phyloP scores from a whole-genome alignment of 2,329 filamentous ascomycete species.

The Claviceps lovelessii region DNA sequence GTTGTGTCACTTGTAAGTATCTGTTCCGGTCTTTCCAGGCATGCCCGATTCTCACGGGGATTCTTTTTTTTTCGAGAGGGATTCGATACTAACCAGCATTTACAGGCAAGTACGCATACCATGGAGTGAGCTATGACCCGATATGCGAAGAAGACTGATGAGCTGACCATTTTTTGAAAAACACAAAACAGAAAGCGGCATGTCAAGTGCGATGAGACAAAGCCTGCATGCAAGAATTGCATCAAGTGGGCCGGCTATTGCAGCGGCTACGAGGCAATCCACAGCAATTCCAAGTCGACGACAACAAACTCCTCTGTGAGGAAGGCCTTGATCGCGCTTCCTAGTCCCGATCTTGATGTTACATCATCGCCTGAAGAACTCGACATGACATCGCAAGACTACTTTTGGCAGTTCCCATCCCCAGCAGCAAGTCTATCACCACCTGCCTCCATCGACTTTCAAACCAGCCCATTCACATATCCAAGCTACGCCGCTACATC shows the following conservation, averaged over 20 bases:
- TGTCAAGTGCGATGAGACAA: slow-evolving; percentile 23
- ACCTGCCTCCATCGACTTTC: slow-evolving; percentile 3
- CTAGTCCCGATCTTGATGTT: slow-evolving; percentile 1
- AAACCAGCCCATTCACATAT: not conserved
- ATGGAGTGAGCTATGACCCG: not conserved
- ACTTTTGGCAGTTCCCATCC: slow-evolving; percentile 1
- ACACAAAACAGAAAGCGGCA: slow-evolving; percentile 15
- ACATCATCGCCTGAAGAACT: slow-evolving; percentile 5
- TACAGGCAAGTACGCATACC: slow-evolving; percentile 5
- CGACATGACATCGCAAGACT: not conserved
- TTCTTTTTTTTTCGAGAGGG: not conserved
- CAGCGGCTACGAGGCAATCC: slow-evolving; percentile 15
- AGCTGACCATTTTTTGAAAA: slow-evolving; percentile 1
- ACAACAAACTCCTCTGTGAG: not conserved
- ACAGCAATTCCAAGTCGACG: not conserved
- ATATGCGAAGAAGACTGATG: not conserved
- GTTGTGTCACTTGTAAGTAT: slow-evolving; percentile 19
- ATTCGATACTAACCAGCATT: not conserved
- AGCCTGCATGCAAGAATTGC: slow-evolving; percentile 20
- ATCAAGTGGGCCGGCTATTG: slow-evolving; percentile 22
- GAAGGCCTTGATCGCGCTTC: slow-evolving; percentile 2
- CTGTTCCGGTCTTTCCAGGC: not conserved
- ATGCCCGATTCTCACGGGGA: not conserved
- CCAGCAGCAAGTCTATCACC: slow-evolving; percentile 1
- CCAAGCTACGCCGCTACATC: not conserved